Base-by-base conservation (phyloP, 116 monocot genomes). In the Thalassia testudinum region DNA sequence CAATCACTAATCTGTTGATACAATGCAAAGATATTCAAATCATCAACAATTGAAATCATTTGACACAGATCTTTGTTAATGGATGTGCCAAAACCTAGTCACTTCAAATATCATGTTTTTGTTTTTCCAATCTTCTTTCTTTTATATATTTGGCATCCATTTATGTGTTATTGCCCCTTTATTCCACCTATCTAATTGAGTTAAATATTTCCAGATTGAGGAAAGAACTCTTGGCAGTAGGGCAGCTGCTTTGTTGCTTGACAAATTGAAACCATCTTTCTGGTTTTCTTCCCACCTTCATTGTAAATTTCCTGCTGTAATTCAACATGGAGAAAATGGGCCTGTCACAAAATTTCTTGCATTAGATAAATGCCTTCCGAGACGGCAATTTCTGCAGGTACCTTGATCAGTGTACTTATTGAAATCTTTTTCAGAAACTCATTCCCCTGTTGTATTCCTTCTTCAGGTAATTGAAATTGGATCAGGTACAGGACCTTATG, bases 271-370 rank as follows among this genome's bases (percentile, higher is more conserved):
- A 63, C 88, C 95, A 22, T 61, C 64, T 21, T 88, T 75, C 44
- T 95, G 95, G 95, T 88, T 88, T 70, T 74, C 95, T 56, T 78
- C 85, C 54, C 88, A 95, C 81, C 81, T 85, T 65, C 95, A 95
- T 52, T 88, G 95, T 67, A 79, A 70, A 70, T 95, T 95, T 75
- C 74, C 95, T 19, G 95, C 95, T 50, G 44, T 81, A 1, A 77
- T 95, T 56, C 85, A 88, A 52, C 95, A 88, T 57, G 78, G 81
- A 21, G 75, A 85, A 42, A 54, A 76, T 72, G 95, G 88, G n/a
- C 76, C 81, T 49, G 27, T 79, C 24, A 88, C 95, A 43, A 95
- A 68, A 66, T 95, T 95, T 70, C 76, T 95, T 72, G 95, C 95
- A 24, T 84, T 95, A 62, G 95, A 95, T 68, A 95, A 95, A 47